Evolutionary conservation across 148 eudicot species (phyloP).

Genomic region (Amaranthus cruentus): DNA sequence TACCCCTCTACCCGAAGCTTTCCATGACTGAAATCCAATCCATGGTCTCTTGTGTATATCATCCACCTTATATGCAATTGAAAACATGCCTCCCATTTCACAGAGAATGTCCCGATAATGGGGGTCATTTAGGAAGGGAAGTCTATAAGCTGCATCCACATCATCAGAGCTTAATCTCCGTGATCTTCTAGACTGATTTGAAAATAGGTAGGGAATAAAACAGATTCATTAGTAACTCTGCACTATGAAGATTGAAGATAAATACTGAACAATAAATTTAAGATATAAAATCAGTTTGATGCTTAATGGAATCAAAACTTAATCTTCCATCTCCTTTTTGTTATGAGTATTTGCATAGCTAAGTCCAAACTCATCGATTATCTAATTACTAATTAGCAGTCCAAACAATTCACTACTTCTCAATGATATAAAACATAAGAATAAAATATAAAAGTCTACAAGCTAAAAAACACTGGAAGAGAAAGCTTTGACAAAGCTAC

Average conservation of each 20-base stretch:
- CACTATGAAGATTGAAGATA: background rate
- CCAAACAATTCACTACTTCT: background rate
- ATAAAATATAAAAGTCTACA: background rate
- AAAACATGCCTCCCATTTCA: conserved; percentile 85
- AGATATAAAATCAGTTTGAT: background rate
- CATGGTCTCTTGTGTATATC: conserved; percentile 78
- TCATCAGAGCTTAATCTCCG: conserved; percentile 89
- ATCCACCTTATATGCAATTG: conserved; percentile 73
- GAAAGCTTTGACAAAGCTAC: too few relatives aligned
- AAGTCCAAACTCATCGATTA: too few relatives aligned
- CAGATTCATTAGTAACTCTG: background rate
- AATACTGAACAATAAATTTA: background rate
- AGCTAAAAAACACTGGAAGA: background rate
- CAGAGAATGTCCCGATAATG: conserved; percentile 58
- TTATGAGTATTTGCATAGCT: background rate
- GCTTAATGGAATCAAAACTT: background rate
- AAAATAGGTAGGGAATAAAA: conserved; percentile 19
- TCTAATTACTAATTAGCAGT: background rate
- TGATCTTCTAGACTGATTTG: conserved; percentile 52
- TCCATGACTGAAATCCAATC: conserved; percentile 97
- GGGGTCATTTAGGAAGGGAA: conserved; percentile 69
- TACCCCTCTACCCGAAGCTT: conserved; percentile 87
- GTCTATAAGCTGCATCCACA: conserved; percentile 87
- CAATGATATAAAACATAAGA: background rate
- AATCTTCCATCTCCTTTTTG: background rate